Base-by-base conservation (phyloP, 441 rosid genomes). In the Populus hybrid region DNA sequence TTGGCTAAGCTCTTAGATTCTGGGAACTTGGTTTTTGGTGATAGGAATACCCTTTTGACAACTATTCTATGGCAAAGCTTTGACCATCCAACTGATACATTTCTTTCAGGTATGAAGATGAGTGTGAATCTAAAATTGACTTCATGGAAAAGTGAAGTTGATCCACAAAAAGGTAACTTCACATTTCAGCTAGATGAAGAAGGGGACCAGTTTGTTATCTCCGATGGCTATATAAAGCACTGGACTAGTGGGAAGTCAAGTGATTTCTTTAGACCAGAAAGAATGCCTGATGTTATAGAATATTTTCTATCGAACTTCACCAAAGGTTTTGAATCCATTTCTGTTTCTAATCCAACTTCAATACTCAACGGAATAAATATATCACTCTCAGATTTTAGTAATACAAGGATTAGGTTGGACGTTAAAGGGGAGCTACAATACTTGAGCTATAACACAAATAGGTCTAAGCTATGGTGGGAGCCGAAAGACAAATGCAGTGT, bases 401-500 rank as follows among this genome's bases (percentile, higher is more conserved):
- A 28, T 28, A 28, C 30, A 28, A 28, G 30, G 3, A 28, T 28
- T 28, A 80, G 78, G 40, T 81, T 87, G 83, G 77, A 32, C 75
- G 66, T 1, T n/a, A 28, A 35, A 1, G 89, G 92, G 53, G 68
- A 63, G 36, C 19, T 87, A 74, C 83, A 74, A 26, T 79, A 71
- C 61, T 79, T 66, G 30, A 23, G 6, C 9, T n/a, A 26, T 26
- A 4, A 53, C 18, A 65, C 40, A 38, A 6, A 0, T 1, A 76
- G 87, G 88, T 7, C 5, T 7, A 50, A 61, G 67, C 11, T 0
- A 1, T 85, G 86, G 89, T 7, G 0, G 8, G 77, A 70, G 36
- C 94, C 94, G 5, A 66, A 4, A 26, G 87, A 88, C 76, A 35
- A 61, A 1, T 90, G 91, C 76, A 50, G 82, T 30, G 75, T 75